These are phyloP conservation scores for Metschnikowia bowlesiae DNA, from an alignment of 805 yeast genomes.

Conservation along the genomic window DNA sequence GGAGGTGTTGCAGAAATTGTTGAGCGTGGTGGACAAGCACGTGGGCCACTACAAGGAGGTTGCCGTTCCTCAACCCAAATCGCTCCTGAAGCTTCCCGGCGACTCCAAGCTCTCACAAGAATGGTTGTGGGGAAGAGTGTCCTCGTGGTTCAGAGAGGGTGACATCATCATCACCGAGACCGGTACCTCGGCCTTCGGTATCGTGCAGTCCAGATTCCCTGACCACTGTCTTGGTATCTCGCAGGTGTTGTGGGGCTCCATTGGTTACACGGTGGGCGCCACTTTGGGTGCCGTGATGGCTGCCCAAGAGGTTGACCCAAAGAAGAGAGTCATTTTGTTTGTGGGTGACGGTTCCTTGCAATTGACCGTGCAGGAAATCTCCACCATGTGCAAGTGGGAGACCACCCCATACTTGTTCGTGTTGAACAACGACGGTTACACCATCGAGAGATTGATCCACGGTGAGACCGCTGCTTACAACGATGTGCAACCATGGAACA, in stretches of 20 bases:
- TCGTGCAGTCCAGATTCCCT: slow-evolving; percentile 24
- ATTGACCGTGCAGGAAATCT: slow-evolving; percentile 38
- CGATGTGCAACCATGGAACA: slow-evolving; percentile 39
- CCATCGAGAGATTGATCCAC: slow-evolving; percentile 38
- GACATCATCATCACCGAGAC: slow-evolving; percentile 26
- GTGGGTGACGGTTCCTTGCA: slow-evolving; percentile 43
- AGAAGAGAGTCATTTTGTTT: slow-evolving; percentile 34
- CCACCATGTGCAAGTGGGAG: slow-evolving; percentile 34
- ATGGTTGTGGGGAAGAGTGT: slow-evolving; percentile 23
- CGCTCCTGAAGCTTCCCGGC: slow-evolving; percentile 42
- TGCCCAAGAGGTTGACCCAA: slow-evolving; percentile 23
- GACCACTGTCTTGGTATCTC: slow-evolving; percentile 22
- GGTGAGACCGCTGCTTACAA: slow-evolving; percentile 35
- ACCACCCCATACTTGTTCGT: slow-evolving; percentile 36
- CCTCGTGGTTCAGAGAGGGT: slow-evolving; percentile 25
- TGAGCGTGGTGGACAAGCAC: slow-evolving; percentile 34
- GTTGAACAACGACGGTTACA: slow-evolving; percentile 38
- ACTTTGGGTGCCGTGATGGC: slow-evolving; percentile 28
- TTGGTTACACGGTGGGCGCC: slow-evolving; percentile 27
- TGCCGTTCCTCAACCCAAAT: slow-evolving; percentile 51
- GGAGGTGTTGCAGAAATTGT: slow-evolving; percentile 29
- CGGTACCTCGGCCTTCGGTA: slow-evolving; percentile 28
- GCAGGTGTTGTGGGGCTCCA: slow-evolving; percentile 27
- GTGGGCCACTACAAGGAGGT: slow-evolving; percentile 45
- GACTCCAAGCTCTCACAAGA: slow-evolving; percentile 20